phyloP scores from a whole-genome alignment of 768 basidiomycete species.

The Hericium rajendrae region DNA sequence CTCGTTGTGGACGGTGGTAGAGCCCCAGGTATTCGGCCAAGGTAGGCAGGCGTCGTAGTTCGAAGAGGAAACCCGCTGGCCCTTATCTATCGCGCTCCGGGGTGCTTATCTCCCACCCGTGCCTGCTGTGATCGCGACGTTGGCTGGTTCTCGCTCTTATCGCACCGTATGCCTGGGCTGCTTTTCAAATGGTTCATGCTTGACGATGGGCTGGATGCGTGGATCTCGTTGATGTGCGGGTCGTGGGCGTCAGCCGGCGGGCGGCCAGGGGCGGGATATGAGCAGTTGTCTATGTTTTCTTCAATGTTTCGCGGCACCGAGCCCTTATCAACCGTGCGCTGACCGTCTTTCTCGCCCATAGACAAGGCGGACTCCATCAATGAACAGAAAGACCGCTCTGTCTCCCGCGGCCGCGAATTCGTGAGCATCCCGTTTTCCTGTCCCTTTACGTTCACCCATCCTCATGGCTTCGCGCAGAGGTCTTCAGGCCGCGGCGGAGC shows the following conservation, averaged over 20 bases:
- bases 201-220: no score
- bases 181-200: no score
- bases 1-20: neutral
- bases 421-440: constrained; percentile 26
- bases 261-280: no score
- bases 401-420: constrained; percentile 52
- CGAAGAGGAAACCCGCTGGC: neutral
- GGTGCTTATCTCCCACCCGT: neutral
- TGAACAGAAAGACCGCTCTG: constrained; percentile 31
- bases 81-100: neutral
- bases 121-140: neutral
- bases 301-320: no score
- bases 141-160: neutral
- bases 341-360: neutral
- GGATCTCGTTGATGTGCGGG: no score
- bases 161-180: no score
- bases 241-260: no score
- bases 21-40: neutral
- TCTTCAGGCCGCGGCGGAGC: constrained; percentile 61
- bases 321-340: no score
- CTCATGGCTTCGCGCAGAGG: constrained; percentile 21
- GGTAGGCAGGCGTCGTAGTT: neutral
- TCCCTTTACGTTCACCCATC: neutral
- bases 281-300: no score
- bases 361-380: neutral